Conservation (phyloP, 441 rosid species). For the Hura crepitans region DNA sequence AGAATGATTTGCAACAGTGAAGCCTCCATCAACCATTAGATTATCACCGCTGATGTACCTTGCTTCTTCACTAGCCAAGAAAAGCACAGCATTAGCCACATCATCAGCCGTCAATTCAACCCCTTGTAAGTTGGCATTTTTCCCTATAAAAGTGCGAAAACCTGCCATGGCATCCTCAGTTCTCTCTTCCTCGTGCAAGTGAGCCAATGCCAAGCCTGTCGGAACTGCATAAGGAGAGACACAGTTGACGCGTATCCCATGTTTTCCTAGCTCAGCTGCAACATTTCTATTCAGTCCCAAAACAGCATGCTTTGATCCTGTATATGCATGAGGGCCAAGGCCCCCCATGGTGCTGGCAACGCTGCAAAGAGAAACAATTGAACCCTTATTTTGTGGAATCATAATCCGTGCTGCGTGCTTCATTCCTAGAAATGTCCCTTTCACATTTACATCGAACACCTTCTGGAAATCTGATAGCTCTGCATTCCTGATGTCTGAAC, state of each 20-base stretch:
- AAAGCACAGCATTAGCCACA: conserved; percentile 80
- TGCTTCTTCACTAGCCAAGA: conserved; percentile 73
- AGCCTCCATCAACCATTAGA: conserved; percentile 89
- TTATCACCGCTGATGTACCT: conserved; percentile 75
- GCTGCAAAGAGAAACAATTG: conserved; percentile 59
- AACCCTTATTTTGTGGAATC: conserved; percentile 64
- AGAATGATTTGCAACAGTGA: conserved; percentile 54
- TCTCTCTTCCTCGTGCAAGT: conserved; percentile 68
- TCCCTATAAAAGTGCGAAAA: conserved; percentile 44
- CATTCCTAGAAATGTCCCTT: conserved; percentile 81
- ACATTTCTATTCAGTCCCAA: conserved; percentile 68
- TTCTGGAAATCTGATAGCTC: conserved; percentile 50
- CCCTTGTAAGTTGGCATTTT: conserved; percentile 67
- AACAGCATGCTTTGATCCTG: conserved; percentile 77
- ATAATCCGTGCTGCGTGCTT: conserved; percentile 82
- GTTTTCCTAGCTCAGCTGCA: conserved; percentile 84
- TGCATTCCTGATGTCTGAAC: conserved; percentile 56
- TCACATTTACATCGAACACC: conserved; percentile 71
- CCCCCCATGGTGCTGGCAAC: conserved; percentile 58
- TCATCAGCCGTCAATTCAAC: conserved; percentile 59
- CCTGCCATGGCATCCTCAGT: conserved; percentile 51
- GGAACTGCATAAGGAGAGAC: conserved; percentile 72
- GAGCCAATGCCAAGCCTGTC: conserved; percentile 62
- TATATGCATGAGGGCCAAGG: conserved; percentile 69
- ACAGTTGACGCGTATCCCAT: conserved; percentile 87